Conservation (phyloP, 2,329 filamentous ascomycete genomes). For the Thielaviopsis euricoi region DNA sequence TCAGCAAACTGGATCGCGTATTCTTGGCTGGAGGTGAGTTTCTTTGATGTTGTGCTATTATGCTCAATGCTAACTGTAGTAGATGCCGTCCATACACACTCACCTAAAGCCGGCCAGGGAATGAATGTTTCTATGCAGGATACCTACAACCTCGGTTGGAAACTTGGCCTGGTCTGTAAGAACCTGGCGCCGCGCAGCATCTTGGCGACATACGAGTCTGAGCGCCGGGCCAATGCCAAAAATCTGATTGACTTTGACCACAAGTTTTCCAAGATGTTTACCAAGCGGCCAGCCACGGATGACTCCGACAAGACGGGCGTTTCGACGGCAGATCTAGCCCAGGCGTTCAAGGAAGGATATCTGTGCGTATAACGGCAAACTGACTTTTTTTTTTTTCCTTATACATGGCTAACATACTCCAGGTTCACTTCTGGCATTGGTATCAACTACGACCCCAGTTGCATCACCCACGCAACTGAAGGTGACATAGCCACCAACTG, state of each 20-base stretch:
- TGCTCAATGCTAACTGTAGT: constrained; percentile 4
- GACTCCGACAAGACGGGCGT: constrained; percentile 45
- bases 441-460: constrained; percentile 19
- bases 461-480: background rate
- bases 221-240: constrained; percentile 30
- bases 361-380: constrained; percentile 13
- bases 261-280: constrained; percentile 34
- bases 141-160: constrained; percentile 35
- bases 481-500: constrained; percentile 22
- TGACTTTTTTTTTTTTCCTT: too few relatives aligned
- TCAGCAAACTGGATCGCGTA: constrained; percentile 36
- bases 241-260: constrained; percentile 30
- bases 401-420: background rate
- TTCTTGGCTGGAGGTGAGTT: constrained; percentile 48
- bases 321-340: constrained; percentile 44
- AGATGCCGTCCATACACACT: constrained; percentile 30
- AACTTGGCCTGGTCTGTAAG: constrained; percentile 25
- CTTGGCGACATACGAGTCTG: constrained; percentile 32
- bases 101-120: constrained; percentile 43
- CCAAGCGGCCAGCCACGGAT: constrained; percentile 37
- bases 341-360: constrained; percentile 42
- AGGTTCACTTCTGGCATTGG: constrained; percentile 11
- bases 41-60: constrained; percentile 18
- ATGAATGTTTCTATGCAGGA: constrained; percentile 56
- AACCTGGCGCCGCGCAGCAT: constrained; percentile 23